These are phyloP conservation scores for Vinca minor DNA, from an alignment of 257 asterid genomes.

Conservation along the genomic window DNA sequence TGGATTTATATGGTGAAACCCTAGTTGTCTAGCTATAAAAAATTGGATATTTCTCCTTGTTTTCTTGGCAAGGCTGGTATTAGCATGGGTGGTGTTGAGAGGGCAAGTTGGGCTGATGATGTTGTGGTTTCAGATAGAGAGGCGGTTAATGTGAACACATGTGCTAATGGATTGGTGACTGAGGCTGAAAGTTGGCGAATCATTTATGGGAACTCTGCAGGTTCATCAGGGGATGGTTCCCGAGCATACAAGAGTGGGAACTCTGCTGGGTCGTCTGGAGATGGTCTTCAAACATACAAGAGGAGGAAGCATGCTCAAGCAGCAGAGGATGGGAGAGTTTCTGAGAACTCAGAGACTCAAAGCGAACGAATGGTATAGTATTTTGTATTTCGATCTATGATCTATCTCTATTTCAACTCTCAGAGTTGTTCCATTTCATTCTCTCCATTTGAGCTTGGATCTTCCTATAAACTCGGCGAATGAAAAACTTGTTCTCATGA, in stretches of 20 bases:
- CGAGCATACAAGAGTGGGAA: slow-evolving; percentile 54
- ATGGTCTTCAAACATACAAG: slow-evolving; percentile 51
- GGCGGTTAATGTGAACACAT: slow-evolving; percentile 18
- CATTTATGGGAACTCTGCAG: slow-evolving; percentile 15
- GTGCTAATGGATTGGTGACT: slow-evolving; percentile 21
- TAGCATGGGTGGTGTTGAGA: slow-evolving; percentile 38
- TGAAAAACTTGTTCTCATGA: not conserved
- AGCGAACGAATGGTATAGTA: slow-evolving; percentile 36
- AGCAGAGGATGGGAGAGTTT: slow-evolving; percentile 20
- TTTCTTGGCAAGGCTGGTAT: slow-evolving; percentile 1
- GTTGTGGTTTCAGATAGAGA: slow-evolving; percentile 22
- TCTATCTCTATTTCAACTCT: not conserved
- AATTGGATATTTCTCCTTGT: too few relatives aligned
- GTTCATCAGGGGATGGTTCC: slow-evolving; percentile 24
- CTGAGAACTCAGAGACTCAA: slow-evolving; percentile 28
- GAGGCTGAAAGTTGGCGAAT: slow-evolving; percentile 19
- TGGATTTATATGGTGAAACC: slow-evolving; percentile 5
- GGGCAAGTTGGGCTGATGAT: slow-evolving; percentile 24
- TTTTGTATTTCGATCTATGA: slow-evolving; percentile 13
- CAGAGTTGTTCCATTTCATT: not conserved
- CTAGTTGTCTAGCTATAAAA: slow-evolving; percentile 24
- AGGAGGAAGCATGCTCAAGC: slow-evolving; percentile 46
- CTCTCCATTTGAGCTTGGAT: slow-evolving; percentile 1
- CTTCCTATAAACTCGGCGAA: not conserved
- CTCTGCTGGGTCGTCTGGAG: slow-evolving; percentile 23